Base-by-base conservation (phyloP, 192 early-diverging fungal species). In the Cladochytrium replicatum region DNA sequence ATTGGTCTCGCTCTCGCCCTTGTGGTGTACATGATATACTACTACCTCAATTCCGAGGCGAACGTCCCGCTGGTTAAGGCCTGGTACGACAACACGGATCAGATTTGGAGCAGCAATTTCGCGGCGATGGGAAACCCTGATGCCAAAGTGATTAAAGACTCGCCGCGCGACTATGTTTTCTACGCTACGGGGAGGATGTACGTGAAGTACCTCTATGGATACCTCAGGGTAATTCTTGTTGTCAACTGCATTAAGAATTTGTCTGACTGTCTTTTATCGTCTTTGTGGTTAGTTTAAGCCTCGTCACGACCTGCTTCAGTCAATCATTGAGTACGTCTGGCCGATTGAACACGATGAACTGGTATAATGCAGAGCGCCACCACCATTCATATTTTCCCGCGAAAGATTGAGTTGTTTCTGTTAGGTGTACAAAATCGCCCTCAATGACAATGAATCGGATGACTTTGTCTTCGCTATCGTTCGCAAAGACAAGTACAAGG, bases 111-210 rank as follows among this genome's bases (percentile, higher is more conserved):
- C n/a, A n/a, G n/a, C n/a, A n/a, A n/a, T n/a, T n/a, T n/a, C n/a
- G n/a, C n/a, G n/a, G n/a, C n/a, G n/a, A n/a, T n/a, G n/a, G n/a
- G n/a, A n/a, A n/a, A n/a, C n/a, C n/a, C n/a, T n/a, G n/a, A n/a
- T n/a, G n/a, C n/a, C 58, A 55, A 57, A 45, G 46, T 85, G 29
- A 58, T 79, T 23, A 56, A 74, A 49, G 89, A 91, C 58, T 82
- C 82, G 30, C 81, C 86, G 2, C 42, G 75, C 1, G 82, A 89
- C 50, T 83, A 77, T 64, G 55, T 88, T 17, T 72, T 89, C 30
- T 88, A 86, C 46, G 80, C 80, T 32, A 80, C 82, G 52, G 89
- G 89, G 2, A 70, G 89, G 4, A 60, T 75, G 13, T 78, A 68
- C 39, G 61, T 83, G 66, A 68, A 80, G 52, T 80, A 67, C 58